phyloP scores from a whole-genome alignment of 1,284 basidiomycete species.

The Takashimella koratensis region DNA sequence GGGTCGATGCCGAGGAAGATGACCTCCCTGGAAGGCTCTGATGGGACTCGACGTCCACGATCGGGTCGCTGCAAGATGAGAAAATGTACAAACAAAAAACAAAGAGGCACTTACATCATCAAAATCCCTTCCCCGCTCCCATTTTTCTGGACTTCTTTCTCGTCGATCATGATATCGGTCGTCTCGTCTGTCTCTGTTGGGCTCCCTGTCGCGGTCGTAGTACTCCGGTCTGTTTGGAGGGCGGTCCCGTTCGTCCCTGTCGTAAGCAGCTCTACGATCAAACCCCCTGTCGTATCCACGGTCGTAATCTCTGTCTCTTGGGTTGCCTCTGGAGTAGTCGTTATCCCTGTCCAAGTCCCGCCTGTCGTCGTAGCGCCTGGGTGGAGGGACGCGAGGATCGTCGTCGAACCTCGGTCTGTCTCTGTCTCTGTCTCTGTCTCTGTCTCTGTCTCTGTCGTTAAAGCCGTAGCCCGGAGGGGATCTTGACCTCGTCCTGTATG shows the following conservation, averaged over 20 bases:
- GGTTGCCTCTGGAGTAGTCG: not conserved
- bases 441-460: not conserved
- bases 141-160: slow-evolving; percentile 10
- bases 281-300: not conserved
- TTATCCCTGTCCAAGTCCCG: not conserved
- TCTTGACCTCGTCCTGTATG: slow-evolving; percentile 6
- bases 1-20: slow-evolving; percentile 87
- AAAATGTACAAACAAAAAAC: not conserved
- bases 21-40: slow-evolving; percentile 56
- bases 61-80: not conserved
- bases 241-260: slow-evolving; percentile 2
- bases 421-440: slow-evolving; percentile 6
- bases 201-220: not conserved
- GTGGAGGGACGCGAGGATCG: slow-evolving; percentile 7
- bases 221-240: not conserved
- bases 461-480: slow-evolving; percentile 11
- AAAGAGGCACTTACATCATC: slow-evolving; percentile 22
- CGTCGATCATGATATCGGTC: not conserved
- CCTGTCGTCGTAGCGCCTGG: slow-evolving; percentile 9
- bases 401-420: slow-evolving; percentile 22
- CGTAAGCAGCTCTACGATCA: not conserved
- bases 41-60: slow-evolving; percentile 11
- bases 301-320: not conserved
- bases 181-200: not conserved
- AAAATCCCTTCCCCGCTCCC: slow-evolving; percentile 30